Evolutionary conservation across 129 eudicot species (phyloP).

Genomic region (Calendula officinalis): DNA sequence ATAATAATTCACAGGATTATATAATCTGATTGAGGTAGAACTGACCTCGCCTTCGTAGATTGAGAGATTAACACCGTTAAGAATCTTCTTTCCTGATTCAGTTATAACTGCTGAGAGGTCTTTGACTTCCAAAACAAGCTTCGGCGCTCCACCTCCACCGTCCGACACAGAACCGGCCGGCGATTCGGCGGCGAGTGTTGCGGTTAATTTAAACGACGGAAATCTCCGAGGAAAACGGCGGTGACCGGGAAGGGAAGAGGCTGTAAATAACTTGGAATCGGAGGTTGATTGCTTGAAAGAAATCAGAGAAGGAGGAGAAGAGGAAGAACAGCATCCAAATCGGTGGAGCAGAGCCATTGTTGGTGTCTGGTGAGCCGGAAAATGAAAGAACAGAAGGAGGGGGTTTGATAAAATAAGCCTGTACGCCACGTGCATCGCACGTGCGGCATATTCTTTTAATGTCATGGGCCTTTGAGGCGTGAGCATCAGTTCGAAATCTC

Average conservation of each 20-base stretch:
- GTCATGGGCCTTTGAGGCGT: too few relatives aligned
- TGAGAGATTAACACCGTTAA: constrained; percentile 88
- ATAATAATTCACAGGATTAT: neutral
- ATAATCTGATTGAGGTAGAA: neutral
- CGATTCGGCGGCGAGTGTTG: constrained; percentile 53
- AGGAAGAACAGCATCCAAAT: constrained; percentile 31
- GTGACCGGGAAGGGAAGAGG: constrained; percentile 21
- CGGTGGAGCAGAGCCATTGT: constrained; percentile 60
- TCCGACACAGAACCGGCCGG: constrained; percentile 38
- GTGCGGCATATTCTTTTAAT: neutral
- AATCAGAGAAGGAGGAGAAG: constrained; percentile 25
- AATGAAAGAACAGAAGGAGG: neutral
- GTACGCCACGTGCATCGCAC: neutral
- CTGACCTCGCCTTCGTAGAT: constrained; percentile 90
- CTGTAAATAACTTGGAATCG: constrained; percentile 13
- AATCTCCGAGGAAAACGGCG: constrained; percentile 26
- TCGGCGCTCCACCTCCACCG: constrained; percentile 37
- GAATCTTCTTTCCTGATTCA: constrained; percentile 61
- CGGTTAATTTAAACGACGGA: constrained; percentile 29
- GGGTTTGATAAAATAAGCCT: constrained; percentile 15
- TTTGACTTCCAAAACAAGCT: constrained; percentile 71
- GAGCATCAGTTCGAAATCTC: too few relatives aligned
- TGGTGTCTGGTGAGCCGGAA: constrained; percentile 12
- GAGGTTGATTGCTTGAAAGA: constrained; percentile 33
- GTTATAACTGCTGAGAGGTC: constrained; percentile 82